Base-by-base conservation (phyloP, 2,329 filamentous ascomycete species). In the Alternaria triticimaculans region DNA sequence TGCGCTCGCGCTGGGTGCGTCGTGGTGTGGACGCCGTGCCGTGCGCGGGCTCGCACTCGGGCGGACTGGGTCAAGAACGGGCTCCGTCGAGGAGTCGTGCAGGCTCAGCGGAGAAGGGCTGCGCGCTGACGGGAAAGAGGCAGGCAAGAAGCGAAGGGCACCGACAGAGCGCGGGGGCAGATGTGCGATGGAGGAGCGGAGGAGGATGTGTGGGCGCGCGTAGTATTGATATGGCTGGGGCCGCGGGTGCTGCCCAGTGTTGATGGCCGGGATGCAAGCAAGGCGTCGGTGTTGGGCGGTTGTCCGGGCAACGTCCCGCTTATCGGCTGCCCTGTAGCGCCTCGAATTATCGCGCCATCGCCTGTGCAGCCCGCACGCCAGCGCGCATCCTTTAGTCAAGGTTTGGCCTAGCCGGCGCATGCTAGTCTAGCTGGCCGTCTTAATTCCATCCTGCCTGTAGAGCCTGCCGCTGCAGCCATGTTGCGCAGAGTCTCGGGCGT, bases 1-100 rank as follows among this genome's bases (percentile, higher is more conserved):
- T 56, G 60, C 55, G 28, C 21, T 62, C 50, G 26, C 69, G 73
- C 72, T 71, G 62, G 56, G 44, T 65, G 51, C 30, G 21, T 45
- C 30, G 30, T 30, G 23, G 25, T 69, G 66, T 64, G 59, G 68
- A 46, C 37, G 23, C 23, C 25, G 15, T 6, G 33, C 28, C 23
- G 43, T 30, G 21, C 41, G 15, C 45, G 21, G 48, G 18, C 25
- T 44, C 25, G 48, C 37, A 43, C 12, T 45, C 33, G 30, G 43
- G 58, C 56, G 46, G 65, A 64, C 71, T 72, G 73, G 62, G 71
- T 63, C 68, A 75, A 74, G 73, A 79, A 79, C 77, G 77, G 72
- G 58, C 73, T 72, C 70, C 72, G 41, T 73, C 72, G 66, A 74
- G 70, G 72, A 73, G 67, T 50, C 21, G 44, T 51, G 69, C 10